Evolutionary conservation across 202 grass and related monocot genomes (phyloP).

Genomic region (Zizania palustris): DNA sequence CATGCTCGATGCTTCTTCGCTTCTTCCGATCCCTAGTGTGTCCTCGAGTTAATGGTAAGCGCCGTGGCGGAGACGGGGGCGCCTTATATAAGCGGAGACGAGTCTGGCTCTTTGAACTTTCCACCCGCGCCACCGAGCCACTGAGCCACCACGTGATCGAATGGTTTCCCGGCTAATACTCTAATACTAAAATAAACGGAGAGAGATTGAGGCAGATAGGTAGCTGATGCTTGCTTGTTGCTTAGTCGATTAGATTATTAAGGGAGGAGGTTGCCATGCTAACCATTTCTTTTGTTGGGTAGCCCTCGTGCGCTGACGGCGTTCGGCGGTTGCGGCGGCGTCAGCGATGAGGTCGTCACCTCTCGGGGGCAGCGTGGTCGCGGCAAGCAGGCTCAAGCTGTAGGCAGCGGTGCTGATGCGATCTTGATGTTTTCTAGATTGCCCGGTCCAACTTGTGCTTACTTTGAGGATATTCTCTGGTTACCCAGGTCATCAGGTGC

Average conservation of each 20-base stretch:
- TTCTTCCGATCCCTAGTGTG: no score
- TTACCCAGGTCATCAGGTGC: neutral
- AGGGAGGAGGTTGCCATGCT: neutral
- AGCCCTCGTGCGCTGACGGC: neutral
- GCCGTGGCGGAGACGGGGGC: neutral
- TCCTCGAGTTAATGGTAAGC: conserved; percentile 29
- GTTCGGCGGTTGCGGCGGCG: conserved; percentile 1
- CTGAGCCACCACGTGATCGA: conserved; percentile 56
- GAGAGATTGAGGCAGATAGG: neutral
- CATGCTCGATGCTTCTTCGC: neutral
- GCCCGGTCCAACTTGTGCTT: neutral
- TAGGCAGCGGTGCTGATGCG: neutral
- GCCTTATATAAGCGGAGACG: conserved; percentile 19
- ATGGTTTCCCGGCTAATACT: neutral
- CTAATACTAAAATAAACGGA: conserved; percentile 12
- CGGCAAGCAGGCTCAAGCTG: neutral
- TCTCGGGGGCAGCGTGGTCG: neutral
- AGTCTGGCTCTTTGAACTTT: conserved; percentile 64
- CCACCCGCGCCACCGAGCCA: conserved; percentile 12
- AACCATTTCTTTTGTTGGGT: conserved; percentile 24
- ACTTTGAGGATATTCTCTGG: neutral
- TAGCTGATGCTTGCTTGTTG: neutral
- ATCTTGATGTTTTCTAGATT: conserved; percentile 27
- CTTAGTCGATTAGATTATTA: neutral
- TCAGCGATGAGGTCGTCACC: conserved; percentile 50